Conservation (phyloP, 2,329 filamentous ascomycete genomes). For the Cyclaneusma minus region DNA sequence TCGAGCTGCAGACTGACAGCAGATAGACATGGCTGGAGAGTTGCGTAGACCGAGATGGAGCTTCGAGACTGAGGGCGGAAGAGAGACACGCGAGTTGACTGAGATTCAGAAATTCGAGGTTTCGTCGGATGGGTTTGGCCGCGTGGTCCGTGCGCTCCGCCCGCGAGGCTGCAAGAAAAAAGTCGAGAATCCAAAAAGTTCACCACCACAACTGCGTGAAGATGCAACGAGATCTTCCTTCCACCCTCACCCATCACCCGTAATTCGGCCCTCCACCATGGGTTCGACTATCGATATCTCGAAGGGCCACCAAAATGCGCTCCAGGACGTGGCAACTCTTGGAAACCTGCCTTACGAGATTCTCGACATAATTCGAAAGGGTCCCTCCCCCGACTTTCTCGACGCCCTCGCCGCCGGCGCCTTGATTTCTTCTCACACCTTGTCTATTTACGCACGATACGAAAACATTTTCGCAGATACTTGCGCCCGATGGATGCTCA, state of each 20-base stretch:
- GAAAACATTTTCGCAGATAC: slow-evolving; percentile 66
- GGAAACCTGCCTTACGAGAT: slow-evolving; percentile 55
- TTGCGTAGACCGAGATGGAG: slow-evolving; percentile 5
- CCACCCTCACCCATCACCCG: slow-evolving; percentile 1
- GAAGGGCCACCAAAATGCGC: slow-evolving; percentile 36
- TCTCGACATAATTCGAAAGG: slow-evolving; percentile 46
- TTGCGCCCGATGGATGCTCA: slow-evolving; percentile 61
- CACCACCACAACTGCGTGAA: slow-evolving; percentile 6
- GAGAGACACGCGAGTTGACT: slow-evolving; percentile 1
- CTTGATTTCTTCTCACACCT: slow-evolving; percentile 54
- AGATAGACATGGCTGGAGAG: slow-evolving; percentile 37
- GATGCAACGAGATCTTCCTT: slow-evolving; percentile 8
- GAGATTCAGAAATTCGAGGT: slow-evolving; percentile 4
- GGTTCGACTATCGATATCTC: slow-evolving; percentile 42
- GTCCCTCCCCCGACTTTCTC: slow-evolving; percentile 50
- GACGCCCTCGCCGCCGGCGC: slow-evolving; percentile 55
- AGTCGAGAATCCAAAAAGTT: slow-evolving; percentile 5
- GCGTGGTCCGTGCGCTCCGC: slow-evolving; percentile 4
- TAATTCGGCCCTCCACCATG: too few species aligned
- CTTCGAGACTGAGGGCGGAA: neutral
- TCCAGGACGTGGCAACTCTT: slow-evolving; percentile 36
- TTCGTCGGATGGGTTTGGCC: slow-evolving; percentile 2
- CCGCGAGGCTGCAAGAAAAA: slow-evolving; percentile 1
- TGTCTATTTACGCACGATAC: slow-evolving; percentile 59
- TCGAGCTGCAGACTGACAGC: slow-evolving; percentile 47